Evolutionary conservation across 129 eudicot genomes (phyloP).

Genomic region (Flaveria linearis): DNA sequence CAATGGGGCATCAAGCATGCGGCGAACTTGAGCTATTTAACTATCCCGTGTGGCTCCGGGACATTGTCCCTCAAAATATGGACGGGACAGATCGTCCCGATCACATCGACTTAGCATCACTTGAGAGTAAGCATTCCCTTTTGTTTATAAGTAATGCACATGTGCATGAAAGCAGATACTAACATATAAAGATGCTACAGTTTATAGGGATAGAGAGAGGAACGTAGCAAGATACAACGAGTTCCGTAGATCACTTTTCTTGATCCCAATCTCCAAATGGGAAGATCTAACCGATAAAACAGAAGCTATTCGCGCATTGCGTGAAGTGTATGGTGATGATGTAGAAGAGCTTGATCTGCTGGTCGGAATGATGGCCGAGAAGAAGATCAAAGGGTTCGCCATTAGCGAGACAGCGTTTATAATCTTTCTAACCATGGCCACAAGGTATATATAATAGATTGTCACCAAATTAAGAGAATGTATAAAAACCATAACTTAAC

Average conservation of each 20-base stretch:
- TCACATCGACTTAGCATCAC: conserved; percentile 56
- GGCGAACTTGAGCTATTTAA: conserved; percentile 62
- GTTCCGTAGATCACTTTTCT: conserved; percentile 48
- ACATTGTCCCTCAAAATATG: conserved; percentile 41
- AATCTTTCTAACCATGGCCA: conserved; percentile 58
- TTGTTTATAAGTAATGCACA: background rate
- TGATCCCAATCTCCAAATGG: conserved; percentile 69
- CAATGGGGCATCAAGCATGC: conserved; percentile 76
- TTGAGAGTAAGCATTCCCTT: conserved; percentile 44
- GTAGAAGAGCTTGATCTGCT: conserved; percentile 59
- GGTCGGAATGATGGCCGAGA: conserved; percentile 64
- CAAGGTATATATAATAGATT: conserved; percentile 39
- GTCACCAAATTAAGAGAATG: background rate
- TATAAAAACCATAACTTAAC: background rate
- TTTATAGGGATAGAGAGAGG: conserved; percentile 69
- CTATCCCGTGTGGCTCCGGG: conserved; percentile 55
- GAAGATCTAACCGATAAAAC: conserved; percentile 61
- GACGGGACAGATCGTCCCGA: conserved; percentile 53
- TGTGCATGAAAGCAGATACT: background rate
- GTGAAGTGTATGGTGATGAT: conserved; percentile 52
- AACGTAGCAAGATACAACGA: conserved; percentile 65
- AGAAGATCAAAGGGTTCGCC: conserved; percentile 68
- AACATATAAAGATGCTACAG: conserved; percentile 22
- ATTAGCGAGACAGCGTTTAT: conserved; percentile 65
- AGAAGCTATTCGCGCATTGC: conserved; percentile 43